Percentiles rank a stretch among this genome's conserved stretches.
Evolutionary conservation across 1,284 basidiomycete species (phyloP).

Genomic region (Pseudozyma sp.): DNA sequence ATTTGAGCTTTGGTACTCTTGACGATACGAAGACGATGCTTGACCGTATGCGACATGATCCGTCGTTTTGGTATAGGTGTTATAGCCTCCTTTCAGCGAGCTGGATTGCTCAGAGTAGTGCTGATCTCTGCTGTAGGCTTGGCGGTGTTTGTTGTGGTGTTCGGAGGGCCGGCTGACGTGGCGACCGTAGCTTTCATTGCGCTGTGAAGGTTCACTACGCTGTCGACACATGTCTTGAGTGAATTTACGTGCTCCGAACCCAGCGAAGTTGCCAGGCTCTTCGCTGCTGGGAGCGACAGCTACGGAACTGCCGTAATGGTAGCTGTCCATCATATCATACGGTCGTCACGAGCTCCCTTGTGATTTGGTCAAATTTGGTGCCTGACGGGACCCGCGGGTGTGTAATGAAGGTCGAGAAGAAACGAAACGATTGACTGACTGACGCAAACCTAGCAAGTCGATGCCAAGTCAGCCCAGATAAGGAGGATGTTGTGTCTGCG

Average conservation of each 20-base stretch:
- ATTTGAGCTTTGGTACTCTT: background rate
- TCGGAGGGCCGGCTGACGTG: background rate
- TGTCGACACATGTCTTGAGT: slow-evolving; percentile 40
- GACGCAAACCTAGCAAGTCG: too few relatives aligned
- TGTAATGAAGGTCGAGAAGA: too few relatives aligned
- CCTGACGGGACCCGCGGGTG: background rate
- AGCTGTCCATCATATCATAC: slow-evolving; percentile 6
- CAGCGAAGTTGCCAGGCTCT: slow-evolving; percentile 38
- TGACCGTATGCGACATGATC: background rate
- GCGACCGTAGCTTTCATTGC: background rate
- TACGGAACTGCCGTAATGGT: slow-evolving; percentile 11
- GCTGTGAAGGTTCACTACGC: background rate
- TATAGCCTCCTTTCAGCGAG: background rate
- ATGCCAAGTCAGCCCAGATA: too few relatives aligned
- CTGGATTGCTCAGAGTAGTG: slow-evolving; percentile 5
- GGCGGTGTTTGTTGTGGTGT: background rate
- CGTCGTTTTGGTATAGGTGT: background rate
- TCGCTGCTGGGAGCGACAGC: background rate
- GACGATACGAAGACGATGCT: background rate
- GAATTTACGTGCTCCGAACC: slow-evolving; percentile 47
- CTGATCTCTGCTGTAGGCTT: background rate
- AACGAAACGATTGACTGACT: too few relatives aligned
- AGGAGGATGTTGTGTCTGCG: too few relatives aligned
- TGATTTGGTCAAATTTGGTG: background rate
- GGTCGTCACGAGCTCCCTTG: background rate